phyloP scores from a whole-genome alignment of 306 rosid genomes.

The Dalbergia oliveri region DNA sequence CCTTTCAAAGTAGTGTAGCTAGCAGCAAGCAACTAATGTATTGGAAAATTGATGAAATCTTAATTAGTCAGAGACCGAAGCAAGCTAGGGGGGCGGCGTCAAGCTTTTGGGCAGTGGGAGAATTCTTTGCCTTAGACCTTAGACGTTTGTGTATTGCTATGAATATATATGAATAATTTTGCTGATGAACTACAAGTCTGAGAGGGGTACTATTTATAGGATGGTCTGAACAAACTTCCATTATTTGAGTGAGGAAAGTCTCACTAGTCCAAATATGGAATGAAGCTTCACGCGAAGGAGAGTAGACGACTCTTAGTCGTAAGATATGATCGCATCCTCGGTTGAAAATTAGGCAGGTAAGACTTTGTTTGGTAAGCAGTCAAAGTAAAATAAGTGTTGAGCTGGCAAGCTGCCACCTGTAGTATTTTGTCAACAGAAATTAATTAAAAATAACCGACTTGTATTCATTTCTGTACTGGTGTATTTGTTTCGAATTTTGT shows the following conservation, averaged over 20 bases:
- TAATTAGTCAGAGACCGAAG: neutral
- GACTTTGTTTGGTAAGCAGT: too few relatives aligned
- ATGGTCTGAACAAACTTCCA: too few relatives aligned
- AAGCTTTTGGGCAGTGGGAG: neutral
- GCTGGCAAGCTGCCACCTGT: neutral
- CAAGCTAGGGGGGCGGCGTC: neutral
- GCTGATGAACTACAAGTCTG: neutral
- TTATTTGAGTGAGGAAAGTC: too few relatives aligned
- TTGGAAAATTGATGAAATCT: slow-evolving; percentile 16
- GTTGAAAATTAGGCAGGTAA: too few relatives aligned
- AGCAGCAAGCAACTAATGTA: neutral
- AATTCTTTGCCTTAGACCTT: neutral
- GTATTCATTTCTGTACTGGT: too few relatives aligned
- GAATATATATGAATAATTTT: neutral
- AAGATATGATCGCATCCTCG: too few relatives aligned
- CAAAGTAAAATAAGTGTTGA: neutral
- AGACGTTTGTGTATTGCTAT: neutral
- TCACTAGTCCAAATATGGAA: neutral
- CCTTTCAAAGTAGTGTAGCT: neutral
- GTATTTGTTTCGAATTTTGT: too few relatives aligned
- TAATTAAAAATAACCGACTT: too few relatives aligned
- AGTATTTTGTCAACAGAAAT: too few relatives aligned
- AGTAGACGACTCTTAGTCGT: too few relatives aligned
- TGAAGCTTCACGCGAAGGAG: slow-evolving; percentile 42
- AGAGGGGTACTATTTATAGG: slow-evolving; percentile 1